Conservation (phyloP, 2,329 filamentous ascomycete species). For the Lizonia empirigonia region DNA sequence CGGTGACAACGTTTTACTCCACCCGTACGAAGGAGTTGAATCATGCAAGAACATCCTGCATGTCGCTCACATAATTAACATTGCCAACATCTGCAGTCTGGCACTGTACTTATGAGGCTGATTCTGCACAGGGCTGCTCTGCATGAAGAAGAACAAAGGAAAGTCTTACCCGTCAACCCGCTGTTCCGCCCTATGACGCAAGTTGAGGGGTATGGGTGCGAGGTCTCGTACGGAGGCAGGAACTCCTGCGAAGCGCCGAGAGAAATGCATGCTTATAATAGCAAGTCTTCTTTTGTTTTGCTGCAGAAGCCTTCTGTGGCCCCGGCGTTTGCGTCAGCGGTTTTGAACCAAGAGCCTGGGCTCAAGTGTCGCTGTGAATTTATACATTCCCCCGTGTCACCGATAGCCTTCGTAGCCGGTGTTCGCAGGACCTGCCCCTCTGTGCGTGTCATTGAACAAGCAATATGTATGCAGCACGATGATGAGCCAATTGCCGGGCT, state of each 20-base stretch:
- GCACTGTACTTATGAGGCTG: not conserved
- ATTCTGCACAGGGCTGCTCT: not conserved
- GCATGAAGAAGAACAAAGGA: not conserved
- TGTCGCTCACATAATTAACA: too few relatives aligned
- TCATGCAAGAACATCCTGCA: not conserved
- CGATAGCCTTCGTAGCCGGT: not conserved
- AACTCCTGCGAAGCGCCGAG: constrained; percentile 13
- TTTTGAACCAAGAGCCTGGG: constrained; percentile 7
- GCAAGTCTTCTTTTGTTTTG: not conserved
- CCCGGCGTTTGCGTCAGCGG: constrained; percentile 4
- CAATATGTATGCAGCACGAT: not conserved
- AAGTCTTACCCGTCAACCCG: constrained; percentile 2
- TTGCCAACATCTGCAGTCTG: not conserved
- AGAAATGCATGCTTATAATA: constrained; percentile 3
- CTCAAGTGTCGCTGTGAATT: constrained; percentile 2
- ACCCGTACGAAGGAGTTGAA: not conserved
- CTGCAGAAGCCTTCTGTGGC: constrained; percentile 2
- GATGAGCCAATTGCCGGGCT: constrained; percentile 12
- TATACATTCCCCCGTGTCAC: not conserved
- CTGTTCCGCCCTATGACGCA: constrained; percentile 24
- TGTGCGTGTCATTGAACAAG: not conserved
- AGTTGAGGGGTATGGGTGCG: constrained; percentile 23
- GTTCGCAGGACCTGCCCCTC: not conserved
- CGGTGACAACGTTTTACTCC: not conserved
- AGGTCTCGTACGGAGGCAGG: constrained; percentile 7